A percentile compares a stretch with the other conserved stretches of the same genome.
phyloP scores from a whole-genome alignment of 192 early-diverging fungal species.

The Podila verticillata region DNA sequence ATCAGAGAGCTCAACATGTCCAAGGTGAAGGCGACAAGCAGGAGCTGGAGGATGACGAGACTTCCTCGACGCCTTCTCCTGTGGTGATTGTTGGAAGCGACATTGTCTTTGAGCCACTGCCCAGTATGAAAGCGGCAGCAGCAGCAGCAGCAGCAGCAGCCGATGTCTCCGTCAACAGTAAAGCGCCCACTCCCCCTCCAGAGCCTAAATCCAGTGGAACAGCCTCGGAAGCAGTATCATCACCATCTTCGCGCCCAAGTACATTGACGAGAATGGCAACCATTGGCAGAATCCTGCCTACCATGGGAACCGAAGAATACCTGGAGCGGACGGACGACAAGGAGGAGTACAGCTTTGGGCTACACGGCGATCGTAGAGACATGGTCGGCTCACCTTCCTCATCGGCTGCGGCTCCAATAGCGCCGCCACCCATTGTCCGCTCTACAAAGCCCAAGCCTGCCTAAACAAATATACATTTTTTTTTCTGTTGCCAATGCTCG shows the following conservation, averaged over 20 bases:
- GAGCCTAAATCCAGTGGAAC: neutral
- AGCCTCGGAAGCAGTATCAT: neutral
- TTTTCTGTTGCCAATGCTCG: too few relatives aligned
- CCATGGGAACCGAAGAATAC: slow-evolving; percentile 45
- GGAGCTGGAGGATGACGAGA: slow-evolving; percentile 5
- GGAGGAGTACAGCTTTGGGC: slow-evolving; percentile 36
- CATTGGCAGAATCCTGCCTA: slow-evolving; percentile 19
- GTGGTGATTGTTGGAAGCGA: slow-evolving; percentile 50
- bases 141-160: neutral
- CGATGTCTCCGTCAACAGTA: too few relatives aligned
- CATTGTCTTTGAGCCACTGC: slow-evolving; percentile 44
- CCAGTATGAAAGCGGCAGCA: slow-evolving; percentile 41
- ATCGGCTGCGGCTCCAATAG: neutral
- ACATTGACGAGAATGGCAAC: slow-evolving; percentile 5
- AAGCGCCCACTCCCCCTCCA: neutral
- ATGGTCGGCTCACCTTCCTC: neutral
- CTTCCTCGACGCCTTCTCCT: neutral
- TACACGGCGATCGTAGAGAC: slow-evolving; percentile 12
- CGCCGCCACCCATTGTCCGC: slow-evolving; percentile 6
- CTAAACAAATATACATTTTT: too few relatives aligned
- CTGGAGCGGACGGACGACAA: slow-evolving; percentile 47
- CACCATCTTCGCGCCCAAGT: neutral
- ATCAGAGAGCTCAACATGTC: neutral
- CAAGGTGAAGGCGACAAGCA: slow-evolving; percentile 14
- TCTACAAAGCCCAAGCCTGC: too few relatives aligned